Conservation (phyloP, 2,329 filamentous ascomycete species). For the Neopestalotiopsis rosae region DNA sequence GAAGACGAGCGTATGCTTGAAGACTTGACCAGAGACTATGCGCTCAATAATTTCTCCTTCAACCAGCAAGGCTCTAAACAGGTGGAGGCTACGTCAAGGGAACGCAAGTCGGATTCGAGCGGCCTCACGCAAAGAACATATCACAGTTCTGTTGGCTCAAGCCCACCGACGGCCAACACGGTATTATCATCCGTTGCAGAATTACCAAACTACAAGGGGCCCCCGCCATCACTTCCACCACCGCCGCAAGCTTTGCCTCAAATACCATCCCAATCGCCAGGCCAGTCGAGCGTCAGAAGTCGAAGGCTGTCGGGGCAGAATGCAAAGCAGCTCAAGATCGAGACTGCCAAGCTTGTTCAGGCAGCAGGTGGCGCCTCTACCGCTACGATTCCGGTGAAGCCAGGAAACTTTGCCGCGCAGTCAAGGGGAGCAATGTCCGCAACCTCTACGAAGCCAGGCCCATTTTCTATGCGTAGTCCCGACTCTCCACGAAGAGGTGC, state of each 20-base stretch:
- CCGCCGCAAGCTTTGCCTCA: constrained; percentile 54
- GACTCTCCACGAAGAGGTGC: constrained; percentile 38
- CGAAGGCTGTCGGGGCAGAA: constrained; percentile 83
- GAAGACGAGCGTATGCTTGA: constrained; percentile 80
- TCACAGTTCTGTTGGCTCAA: constrained; percentile 79
- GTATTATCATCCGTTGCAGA: constrained; percentile 77
- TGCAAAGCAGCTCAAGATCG: constrained; percentile 84
- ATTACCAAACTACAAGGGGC: constrained; percentile 37
- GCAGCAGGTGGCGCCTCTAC: constrained; percentile 31
- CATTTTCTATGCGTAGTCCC: constrained; percentile 39
- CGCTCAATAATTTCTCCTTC: constrained; percentile 83
- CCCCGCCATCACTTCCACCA: constrained; percentile 48
- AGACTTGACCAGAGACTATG: constrained; percentile 84
- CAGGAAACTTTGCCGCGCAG: constrained; percentile 45
- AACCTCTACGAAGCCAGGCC: constrained; percentile 36
- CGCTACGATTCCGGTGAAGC: constrained; percentile 33
- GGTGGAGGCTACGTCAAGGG: constrained; percentile 60
- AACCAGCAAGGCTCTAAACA: constrained; percentile 64
- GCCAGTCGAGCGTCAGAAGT: constrained; percentile 65
- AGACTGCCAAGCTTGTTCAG: constrained; percentile 61
- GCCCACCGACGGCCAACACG: constrained; percentile 71
- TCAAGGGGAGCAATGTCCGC: constrained; percentile 48
- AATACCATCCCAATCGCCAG: constrained; percentile 42
- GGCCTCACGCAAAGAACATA: constrained; percentile 78
- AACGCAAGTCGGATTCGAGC: constrained; percentile 81